These are phyloP conservation scores for Debaryomyces sp. DNA, from an alignment of 1,139 yeast species.

Conservation along the genomic window DNA sequence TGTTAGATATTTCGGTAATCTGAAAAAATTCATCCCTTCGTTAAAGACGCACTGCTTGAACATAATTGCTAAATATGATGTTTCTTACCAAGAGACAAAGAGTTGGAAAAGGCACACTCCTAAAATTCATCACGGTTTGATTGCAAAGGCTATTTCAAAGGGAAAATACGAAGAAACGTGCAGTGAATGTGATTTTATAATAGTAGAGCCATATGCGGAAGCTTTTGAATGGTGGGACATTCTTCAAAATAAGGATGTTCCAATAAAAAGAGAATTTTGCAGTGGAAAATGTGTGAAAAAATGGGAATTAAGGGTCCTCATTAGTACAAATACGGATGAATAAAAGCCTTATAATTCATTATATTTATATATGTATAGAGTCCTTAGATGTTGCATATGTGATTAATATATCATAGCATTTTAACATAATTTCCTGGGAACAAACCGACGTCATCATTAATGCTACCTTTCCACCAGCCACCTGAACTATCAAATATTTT, in stretches of 20 bases:
- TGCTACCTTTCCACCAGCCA: conserved; percentile 66
- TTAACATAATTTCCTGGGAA: conserved; percentile 61
- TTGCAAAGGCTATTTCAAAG: conserved; percentile 40
- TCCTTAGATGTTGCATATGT: background rate
- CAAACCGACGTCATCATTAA: conserved; percentile 48
- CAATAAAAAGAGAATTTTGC: conserved; percentile 44
- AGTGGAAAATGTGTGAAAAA: conserved; percentile 37
- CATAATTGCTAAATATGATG: conserved; percentile 43
- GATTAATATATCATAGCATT: conserved; percentile 5
- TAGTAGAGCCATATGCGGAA: conserved; percentile 47
- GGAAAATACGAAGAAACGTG: conserved; percentile 44
- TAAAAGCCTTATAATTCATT: background rate
- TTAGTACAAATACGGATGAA: background rate
- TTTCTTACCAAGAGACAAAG: conserved; percentile 47
- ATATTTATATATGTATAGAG: background rate
- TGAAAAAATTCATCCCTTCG: conserved; percentile 26
- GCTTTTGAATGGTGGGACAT: conserved; percentile 53
- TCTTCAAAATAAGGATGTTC: conserved; percentile 39
- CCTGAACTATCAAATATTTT: conserved; percentile 44
- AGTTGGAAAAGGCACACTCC: conserved; percentile 46
- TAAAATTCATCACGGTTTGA: conserved; percentile 33
- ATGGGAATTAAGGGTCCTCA: conserved; percentile 20
- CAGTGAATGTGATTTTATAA: conserved; percentile 35
- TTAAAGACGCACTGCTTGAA: conserved; percentile 39
- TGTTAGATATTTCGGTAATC: conserved; percentile 19